These are phyloP conservation scores for Hypocreales sp. DNA, from an alignment of 2,329 filamentous ascomycete species.

Conservation along the genomic window DNA sequence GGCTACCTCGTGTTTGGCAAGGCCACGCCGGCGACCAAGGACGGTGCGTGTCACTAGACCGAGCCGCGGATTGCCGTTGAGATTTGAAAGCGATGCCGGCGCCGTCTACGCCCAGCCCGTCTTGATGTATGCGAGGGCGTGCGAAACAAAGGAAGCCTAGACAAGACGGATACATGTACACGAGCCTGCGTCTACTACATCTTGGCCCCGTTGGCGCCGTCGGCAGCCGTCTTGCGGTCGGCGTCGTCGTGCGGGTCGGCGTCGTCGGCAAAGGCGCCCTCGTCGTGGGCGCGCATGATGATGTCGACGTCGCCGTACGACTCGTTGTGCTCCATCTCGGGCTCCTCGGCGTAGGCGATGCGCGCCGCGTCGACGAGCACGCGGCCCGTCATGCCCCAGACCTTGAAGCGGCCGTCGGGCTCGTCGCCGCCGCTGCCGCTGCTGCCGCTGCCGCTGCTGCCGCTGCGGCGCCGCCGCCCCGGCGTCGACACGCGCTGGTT, in stretches of 20 bases:
- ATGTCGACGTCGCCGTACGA: constrained; percentile 37
- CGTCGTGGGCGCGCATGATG: constrained; percentile 26
- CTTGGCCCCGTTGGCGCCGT: constrained; percentile 14
- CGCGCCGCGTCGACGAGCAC: constrained; percentile 80
- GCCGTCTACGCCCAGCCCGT: too few relatives aligned
- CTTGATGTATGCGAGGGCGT: too few relatives aligned
- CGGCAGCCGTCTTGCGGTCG: too few relatives aligned
- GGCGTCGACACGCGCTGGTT: constrained; percentile 55
- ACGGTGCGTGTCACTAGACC: constrained; percentile 85
- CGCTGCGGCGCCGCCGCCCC: constrained; percentile 5
- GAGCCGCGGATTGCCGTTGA: too few relatives aligned
- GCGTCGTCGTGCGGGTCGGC: constrained; percentile 11
- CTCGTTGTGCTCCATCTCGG: constrained; percentile 61
- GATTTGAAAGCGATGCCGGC: too few relatives aligned
- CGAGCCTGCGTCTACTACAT: too few relatives aligned
- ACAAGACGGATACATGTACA: too few relatives aligned
- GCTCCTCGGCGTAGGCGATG: constrained; percentile 67
- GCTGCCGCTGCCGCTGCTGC: neutral
- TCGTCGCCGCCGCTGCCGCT: constrained; percentile 27
- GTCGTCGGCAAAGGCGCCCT: constrained; percentile 30
- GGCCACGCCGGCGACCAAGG: constrained; percentile 56
- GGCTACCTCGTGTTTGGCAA: constrained; percentile 75
- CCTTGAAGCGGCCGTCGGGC: constrained; percentile 49
- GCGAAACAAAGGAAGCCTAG: too few relatives aligned
- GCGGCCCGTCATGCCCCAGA: constrained; percentile 90